Percentiles rank a stretch among this genome's conserved stretches.
Conservation (phyloP, 805 yeast species). For the Candida germanica region DNA sequence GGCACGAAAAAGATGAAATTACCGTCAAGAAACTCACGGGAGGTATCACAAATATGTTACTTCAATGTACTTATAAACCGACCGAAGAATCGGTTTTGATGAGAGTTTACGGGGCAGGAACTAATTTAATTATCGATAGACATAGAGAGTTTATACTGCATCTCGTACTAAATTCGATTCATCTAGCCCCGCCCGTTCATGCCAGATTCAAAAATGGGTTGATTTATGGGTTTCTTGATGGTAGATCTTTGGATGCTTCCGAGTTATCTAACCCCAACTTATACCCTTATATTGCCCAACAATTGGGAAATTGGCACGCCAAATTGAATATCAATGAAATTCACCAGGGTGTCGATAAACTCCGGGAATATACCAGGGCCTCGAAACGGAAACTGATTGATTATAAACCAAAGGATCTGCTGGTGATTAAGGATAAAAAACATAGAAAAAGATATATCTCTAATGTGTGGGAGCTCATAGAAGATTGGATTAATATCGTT, state of each 20-base stretch:
- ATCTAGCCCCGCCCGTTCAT: slow-evolving; percentile 65
- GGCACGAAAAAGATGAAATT: slow-evolving; percentile 28
- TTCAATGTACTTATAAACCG: slow-evolving; percentile 40
- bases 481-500: slow-evolving; percentile 59
- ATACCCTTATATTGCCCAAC: slow-evolving; percentile 59
- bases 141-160: slow-evolving; percentile 74
- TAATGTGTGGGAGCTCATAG: slow-evolving; percentile 58
- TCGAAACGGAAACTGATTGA: slow-evolving; percentile 12
- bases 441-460: slow-evolving; percentile 30
- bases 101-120: slow-evolving; percentile 73
- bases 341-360: slow-evolving; percentile 42
- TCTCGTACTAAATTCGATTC: slow-evolving; percentile 53
- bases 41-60: slow-evolving; percentile 61
- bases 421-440: slow-evolving; percentile 10
- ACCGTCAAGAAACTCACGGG: slow-evolving; percentile 50
- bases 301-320: slow-evolving; percentile 70
- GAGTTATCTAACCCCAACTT: slow-evolving; percentile 49
- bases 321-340: slow-evolving; percentile 44
- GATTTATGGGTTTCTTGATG: slow-evolving; percentile 66
- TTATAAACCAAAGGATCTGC: slow-evolving; percentile 1
- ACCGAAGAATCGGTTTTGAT: slow-evolving; percentile 47
- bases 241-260: slow-evolving; percentile 54
- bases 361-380: slow-evolving; percentile 25
- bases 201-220: slow-evolving; percentile 72
- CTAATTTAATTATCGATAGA: slow-evolving; percentile 67